Base-by-base conservation (phyloP, 73 alveolate genomes). In the Chromera velia region DNA sequence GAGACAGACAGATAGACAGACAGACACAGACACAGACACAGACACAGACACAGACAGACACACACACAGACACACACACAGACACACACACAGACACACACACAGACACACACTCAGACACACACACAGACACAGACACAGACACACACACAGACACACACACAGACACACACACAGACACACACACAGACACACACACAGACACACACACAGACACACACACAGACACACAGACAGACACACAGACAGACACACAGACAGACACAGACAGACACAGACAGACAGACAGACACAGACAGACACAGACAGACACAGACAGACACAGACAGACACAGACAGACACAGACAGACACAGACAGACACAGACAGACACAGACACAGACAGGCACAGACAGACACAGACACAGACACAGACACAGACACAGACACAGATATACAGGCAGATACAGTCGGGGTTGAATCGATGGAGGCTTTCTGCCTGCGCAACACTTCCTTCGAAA, bases 21-120 rank as follows among this genome's bases (percentile, higher is more conserved):
- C 63, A 45, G 63, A 45, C 63, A 45, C 63, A 45, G 63, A 45
- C 63, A 45, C 63, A 45, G 63, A 45, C 63, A 45, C 63, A 45
- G 63, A 45, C 63, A 45, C 63, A 45, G 63, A 45, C 63, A 45
- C 63, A 45, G 63, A 45, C 63, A 45, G 24, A 45, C 63, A 45
- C 24, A 45, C 63, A 45, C 63, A 45, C 24, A 45, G 24, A 45
- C 63, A 45, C 24, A 45, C 63, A 45, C 63, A 45, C 24, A 45
- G 24, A 45, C 63, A 45, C 24, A 45, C 63, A 45, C 63, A 45
- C 24, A 45, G 24, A 45, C 63, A 45, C 24, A 45, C 63, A 45
- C 63, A 45, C 24, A 45, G 24, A 45, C 63, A 45, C 24, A 45
- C 63, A 45, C 63, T 9, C 24, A 45, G 24, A 45, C 63, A 45